Evolutionary conservation across 331 rosid species (phyloP).

Genomic region (Phaseolus coccineus): DNA sequence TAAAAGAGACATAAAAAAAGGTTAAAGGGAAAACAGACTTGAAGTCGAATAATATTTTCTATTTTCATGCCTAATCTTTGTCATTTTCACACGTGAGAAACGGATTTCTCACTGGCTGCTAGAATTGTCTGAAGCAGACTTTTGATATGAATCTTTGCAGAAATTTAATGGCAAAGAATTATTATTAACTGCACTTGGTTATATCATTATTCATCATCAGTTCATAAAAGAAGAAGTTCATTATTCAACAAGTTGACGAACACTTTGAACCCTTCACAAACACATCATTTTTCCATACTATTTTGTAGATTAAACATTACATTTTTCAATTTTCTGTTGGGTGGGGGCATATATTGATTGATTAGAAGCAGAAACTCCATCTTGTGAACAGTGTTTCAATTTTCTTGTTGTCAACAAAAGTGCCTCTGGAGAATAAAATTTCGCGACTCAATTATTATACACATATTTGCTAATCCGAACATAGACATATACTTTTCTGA

Average conservation of each 20-base stretch:
- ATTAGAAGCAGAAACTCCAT: background rate
- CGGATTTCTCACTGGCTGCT: slow-evolving; percentile 42
- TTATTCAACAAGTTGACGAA: background rate
- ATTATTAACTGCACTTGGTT: background rate
- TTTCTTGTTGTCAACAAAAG: background rate
- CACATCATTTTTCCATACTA: background rate
- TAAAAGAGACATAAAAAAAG: too few species aligned
- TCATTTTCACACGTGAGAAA: slow-evolving; percentile 41
- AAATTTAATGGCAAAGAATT: background rate
- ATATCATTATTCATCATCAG: background rate
- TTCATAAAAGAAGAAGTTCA: background rate
- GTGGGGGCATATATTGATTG: background rate
- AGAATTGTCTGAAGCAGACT: background rate
- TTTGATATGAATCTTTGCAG: background rate
- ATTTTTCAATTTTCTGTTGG: background rate
- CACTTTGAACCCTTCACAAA: background rate
- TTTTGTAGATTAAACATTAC: background rate
- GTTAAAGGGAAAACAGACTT: too few species aligned
- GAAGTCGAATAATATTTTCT: background rate
- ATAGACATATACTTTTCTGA: background rate
- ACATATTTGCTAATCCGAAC: background rate
- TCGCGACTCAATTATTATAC: too few species aligned
- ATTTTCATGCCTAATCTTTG: slow-evolving; percentile 19
- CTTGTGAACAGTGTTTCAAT: background rate
- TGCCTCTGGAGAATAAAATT: too few species aligned